Percentiles rank a stretch among this genome's conserved stretches.
Conservation (phyloP, 768 basidiomycete species). For the Boletus sp. region DNA sequence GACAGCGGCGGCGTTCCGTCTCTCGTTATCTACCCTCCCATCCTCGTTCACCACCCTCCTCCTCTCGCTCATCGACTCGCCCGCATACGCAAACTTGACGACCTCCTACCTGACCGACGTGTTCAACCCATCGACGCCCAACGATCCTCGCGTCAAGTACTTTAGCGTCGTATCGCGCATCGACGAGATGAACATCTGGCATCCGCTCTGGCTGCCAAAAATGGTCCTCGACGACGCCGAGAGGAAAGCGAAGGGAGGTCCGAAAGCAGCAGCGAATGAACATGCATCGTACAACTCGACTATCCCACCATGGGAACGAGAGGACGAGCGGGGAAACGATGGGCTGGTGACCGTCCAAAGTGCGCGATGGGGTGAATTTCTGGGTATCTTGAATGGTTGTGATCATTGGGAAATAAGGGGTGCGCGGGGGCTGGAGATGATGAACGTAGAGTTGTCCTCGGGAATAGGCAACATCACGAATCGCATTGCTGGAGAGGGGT, state of each 20-base stretch:
- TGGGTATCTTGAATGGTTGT: slow-evolving; percentile 83
- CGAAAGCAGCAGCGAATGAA: slow-evolving; percentile 30
- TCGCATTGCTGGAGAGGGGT: slow-evolving; percentile 42
- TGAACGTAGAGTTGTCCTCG: slow-evolving; percentile 57
- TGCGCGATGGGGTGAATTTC: slow-evolving; percentile 94
- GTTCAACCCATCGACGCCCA: slow-evolving; percentile 81
- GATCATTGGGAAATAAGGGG: slow-evolving; percentile 98
- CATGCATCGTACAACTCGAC: slow-evolving; percentile 8
- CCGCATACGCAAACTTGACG: slow-evolving; percentile 93
- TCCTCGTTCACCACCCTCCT: slow-evolving; percentile 85
- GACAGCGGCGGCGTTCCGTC: slow-evolving; percentile 33
- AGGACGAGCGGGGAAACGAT: slow-evolving; percentile 78
- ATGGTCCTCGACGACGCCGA: slow-evolving; percentile 88
- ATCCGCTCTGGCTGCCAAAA: slow-evolving; percentile 97
- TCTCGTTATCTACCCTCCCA: slow-evolving; percentile 64
- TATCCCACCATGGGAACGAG: slow-evolving; percentile 46
- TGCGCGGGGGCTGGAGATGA: slow-evolving; percentile 69
- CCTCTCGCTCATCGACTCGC: slow-evolving; percentile 88
- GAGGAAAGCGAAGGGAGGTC: slow-evolving; percentile 47
- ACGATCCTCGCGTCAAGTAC: slow-evolving; percentile 83
- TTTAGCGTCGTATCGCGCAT: slow-evolving; percentile 87
- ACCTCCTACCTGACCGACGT: slow-evolving; percentile 72
- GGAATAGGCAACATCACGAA: slow-evolving; percentile 38
- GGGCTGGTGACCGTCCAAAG: slow-evolving; percentile 89
- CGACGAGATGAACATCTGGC: slow-evolving; percentile 67